Base-by-base conservation (phyloP, 179 eudicot genomes). In the Pouteria campechiana region DNA sequence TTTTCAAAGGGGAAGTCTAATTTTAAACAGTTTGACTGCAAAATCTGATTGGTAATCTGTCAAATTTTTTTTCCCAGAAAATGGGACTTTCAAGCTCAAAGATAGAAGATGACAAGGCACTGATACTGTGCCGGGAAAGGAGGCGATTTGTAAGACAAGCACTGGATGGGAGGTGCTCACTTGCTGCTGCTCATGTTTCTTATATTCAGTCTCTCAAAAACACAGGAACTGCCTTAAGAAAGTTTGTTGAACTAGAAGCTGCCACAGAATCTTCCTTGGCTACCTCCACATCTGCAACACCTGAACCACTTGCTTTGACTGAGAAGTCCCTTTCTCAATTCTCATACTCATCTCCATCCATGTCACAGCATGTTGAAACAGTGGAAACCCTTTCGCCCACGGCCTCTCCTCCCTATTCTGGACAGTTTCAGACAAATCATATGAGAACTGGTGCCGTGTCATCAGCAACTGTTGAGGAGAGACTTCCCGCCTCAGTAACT, bases 71-170 rank as follows among this genome's bases (percentile, higher is more conserved):
- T n/a, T n/a, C n/a, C n/a, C n/a, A n/a, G n/a, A n/a, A n/a, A 27
- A 83, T 89, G 97, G 97, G 97, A 63, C 81, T 73, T 0, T 60
- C 83, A 24, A 70, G 54, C 62, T 89, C 97, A 54, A 84, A 63
- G 67, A 39, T 76, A 37, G 95, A 81, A 29, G 95, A 89, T 57
- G 97, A 85, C 49, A 89, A 81, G 61, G 78, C 89, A 36, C 63
- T 81, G 46, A 71, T 65, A 47, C 69, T 89, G 22, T 89, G 97
- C 29, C 89, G 93, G 48, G 93, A 79, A 37, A 56, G 97, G 49
- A 89, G 78, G 67, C 84, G 81, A 54, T 73, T 69, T 12, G 75
- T 89, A 52, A 66, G 72, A 61, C 83, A 74, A 74, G 97, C 97
- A 65, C 97, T 89, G 56, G 68, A 89, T 52, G 93, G 89, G 17